Conservation (phyloP, 306 rosid genomes). For the Neltuma alba region DNA sequence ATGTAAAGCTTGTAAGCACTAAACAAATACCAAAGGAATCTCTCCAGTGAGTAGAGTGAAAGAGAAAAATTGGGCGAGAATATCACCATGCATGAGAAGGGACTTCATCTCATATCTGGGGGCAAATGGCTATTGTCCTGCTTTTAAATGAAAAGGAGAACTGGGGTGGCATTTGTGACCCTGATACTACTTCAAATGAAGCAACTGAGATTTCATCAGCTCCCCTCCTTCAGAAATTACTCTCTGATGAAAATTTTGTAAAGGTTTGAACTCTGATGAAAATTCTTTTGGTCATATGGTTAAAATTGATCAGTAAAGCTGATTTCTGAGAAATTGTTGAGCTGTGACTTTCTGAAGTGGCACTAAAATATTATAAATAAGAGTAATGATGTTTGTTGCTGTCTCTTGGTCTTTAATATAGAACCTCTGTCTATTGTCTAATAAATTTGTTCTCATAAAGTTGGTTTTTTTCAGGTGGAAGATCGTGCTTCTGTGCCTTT, state of each 20-base stretch:
- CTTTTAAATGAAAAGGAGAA: constrained; percentile 54
- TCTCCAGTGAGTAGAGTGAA: constrained; percentile 49
- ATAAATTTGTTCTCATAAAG: constrained; percentile 40
- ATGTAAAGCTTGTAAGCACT: constrained; percentile 46
- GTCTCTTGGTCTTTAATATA: too few relatives aligned
- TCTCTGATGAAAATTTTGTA: constrained; percentile 48
- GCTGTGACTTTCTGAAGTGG: constrained; percentile 24
- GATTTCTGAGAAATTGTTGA: constrained; percentile 28
- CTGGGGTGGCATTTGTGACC: constrained; percentile 34
- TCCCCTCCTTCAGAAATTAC: constrained; percentile 52
- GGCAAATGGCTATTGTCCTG: constrained; percentile 80
- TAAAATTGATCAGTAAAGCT: constrained; percentile 29
- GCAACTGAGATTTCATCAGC: constrained; percentile 41
- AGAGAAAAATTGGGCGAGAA: constrained; percentile 48
- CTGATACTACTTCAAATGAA: constrained; percentile 41
- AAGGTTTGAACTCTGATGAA: constrained; percentile 49
- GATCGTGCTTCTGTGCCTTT: constrained; percentile 63
- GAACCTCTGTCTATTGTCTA: too few relatives aligned
- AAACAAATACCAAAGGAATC: constrained; percentile 56
- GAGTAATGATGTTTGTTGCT: background rate
- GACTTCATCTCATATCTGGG: constrained; percentile 59
- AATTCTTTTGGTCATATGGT: constrained; percentile 21
- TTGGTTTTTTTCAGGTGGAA: constrained; percentile 66
- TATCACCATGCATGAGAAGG: constrained; percentile 55
- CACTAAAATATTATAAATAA: constrained; percentile 3